phyloP scores from a whole-genome alignment of 805 yeast genomes.

The Ogataea methanolica region DNA sequence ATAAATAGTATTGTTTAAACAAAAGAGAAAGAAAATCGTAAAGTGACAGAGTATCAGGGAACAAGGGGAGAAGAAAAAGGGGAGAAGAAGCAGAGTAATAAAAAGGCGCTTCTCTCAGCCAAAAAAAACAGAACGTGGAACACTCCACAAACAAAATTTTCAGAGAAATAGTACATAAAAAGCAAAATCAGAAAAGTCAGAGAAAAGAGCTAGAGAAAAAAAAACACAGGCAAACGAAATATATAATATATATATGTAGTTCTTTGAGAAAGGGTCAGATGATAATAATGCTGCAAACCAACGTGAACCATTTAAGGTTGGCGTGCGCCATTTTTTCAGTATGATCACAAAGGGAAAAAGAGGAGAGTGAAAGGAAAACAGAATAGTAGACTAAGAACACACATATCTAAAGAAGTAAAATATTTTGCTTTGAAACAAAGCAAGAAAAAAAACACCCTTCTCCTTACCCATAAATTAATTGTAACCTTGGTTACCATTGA shows the following conservation, averaged over 20 bases:
- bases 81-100: background rate
- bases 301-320: no score
- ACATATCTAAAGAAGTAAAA: background rate
- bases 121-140: background rate
- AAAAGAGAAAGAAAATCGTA: no score
- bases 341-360: background rate
- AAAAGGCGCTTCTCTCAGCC: background rate
- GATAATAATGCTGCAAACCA: no score
- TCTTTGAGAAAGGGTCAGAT: no score
- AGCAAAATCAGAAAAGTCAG: background rate
- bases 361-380: background rate
- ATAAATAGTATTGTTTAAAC: no score
- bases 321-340: no score
- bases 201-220: background rate
- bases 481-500: conserved; percentile 26
- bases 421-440: background rate
- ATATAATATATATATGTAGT: background rate
- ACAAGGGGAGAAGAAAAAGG: background rate
- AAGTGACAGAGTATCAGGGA: background rate
- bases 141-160: background rate
- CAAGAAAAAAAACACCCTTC: background rate
- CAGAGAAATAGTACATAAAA: background rate
- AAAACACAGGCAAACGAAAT: background rate
- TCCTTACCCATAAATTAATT: conserved; percentile 8
- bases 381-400: background rate